phyloP scores from a whole-genome alignment of 1,284 basidiomycete species.

The Sporisorium iseilematis-ciliati region DNA sequence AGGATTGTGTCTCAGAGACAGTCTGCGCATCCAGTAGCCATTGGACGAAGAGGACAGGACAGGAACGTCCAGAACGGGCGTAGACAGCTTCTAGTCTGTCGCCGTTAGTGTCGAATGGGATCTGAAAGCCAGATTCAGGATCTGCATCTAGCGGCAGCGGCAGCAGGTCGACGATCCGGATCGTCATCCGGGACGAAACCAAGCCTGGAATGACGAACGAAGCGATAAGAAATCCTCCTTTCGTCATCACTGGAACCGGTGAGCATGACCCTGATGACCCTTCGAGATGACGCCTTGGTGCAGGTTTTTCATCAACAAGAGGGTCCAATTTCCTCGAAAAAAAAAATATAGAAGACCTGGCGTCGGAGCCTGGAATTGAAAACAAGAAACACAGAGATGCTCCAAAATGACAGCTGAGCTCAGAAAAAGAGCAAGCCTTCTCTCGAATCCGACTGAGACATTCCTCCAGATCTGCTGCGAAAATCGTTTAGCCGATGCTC shows the following conservation, averaged over 20 bases:
- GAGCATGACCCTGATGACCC: neutral
- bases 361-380: slow-evolving; percentile 6
- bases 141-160: slow-evolving; percentile 1
- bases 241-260: neutral
- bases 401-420: slow-evolving; percentile 2
- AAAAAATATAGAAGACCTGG: neutral
- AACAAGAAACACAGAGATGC: slow-evolving; percentile 1
- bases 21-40: too few relatives aligned
- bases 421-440: neutral
- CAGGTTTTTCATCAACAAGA: neutral
- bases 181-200: slow-evolving; percentile 18
- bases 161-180: slow-evolving; percentile 35
- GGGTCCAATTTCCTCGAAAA: neutral
- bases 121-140: neutral
- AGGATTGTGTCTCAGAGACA: neutral
- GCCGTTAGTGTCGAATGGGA: too few relatives aligned
- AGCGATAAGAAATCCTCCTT: neutral
- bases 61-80: neutral
- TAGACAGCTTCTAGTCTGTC: neutral
- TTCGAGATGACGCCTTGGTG: neutral
- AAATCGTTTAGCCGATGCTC: neutral
- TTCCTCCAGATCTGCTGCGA: neutral
- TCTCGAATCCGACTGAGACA: neutral
- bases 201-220: slow-evolving; percentile 15
- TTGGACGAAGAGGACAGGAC: neutral